phyloP scores from a whole-genome alignment of 192 early-diverging fungal species.

The Coemansia aciculifera region DNA sequence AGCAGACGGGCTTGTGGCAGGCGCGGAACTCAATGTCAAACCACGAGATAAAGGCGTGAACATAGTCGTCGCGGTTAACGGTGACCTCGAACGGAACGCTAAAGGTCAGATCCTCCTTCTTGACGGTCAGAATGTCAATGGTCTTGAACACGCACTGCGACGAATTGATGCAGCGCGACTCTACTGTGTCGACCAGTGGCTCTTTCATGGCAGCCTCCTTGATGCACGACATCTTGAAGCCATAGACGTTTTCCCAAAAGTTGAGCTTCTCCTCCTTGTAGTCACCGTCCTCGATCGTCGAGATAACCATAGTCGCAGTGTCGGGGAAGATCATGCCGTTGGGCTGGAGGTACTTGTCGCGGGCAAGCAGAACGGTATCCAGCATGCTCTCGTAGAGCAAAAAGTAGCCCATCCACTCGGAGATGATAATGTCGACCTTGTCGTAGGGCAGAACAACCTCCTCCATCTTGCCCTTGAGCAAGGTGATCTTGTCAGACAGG shows the following conservation, averaged over 20 bases:
- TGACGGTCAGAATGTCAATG: slow-evolving; percentile 79
- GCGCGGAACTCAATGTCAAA: slow-evolving; percentile 96
- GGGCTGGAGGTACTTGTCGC: slow-evolving; percentile 89
- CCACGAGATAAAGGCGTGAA: slow-evolving; percentile 93
- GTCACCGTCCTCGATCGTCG: slow-evolving; percentile 92
- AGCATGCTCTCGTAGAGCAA: slow-evolving; percentile 99
- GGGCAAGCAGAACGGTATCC: slow-evolving; percentile 96
- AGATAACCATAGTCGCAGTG: slow-evolving; percentile 83
- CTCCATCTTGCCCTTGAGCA: slow-evolving; percentile 97
- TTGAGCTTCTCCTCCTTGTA: slow-evolving; percentile 90
- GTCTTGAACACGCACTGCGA: slow-evolving; percentile 75
- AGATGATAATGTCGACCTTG: slow-evolving; percentile 99
- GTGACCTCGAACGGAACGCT: slow-evolving; percentile 77
- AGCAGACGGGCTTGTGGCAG: slow-evolving; percentile 81
- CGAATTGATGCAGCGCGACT: slow-evolving; percentile 80
- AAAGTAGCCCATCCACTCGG: slow-evolving; percentile 99
- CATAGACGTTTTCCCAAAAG: slow-evolving; percentile 95
- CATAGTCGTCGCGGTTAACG: slow-evolving; percentile 77
- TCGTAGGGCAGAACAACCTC: slow-evolving; percentile 90
- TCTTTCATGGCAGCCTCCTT: slow-evolving; percentile 82
- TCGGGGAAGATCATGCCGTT: slow-evolving; percentile 90
- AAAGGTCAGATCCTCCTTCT: slow-evolving; percentile 85
- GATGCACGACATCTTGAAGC: slow-evolving; percentile 96
- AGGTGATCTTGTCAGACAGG: slow-evolving; percentile 80
- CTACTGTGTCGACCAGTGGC: slow-evolving; percentile 95